Evolutionary conservation across 139 green algal species (phyloP).

Genomic region (Pleodorina starrii): DNA sequence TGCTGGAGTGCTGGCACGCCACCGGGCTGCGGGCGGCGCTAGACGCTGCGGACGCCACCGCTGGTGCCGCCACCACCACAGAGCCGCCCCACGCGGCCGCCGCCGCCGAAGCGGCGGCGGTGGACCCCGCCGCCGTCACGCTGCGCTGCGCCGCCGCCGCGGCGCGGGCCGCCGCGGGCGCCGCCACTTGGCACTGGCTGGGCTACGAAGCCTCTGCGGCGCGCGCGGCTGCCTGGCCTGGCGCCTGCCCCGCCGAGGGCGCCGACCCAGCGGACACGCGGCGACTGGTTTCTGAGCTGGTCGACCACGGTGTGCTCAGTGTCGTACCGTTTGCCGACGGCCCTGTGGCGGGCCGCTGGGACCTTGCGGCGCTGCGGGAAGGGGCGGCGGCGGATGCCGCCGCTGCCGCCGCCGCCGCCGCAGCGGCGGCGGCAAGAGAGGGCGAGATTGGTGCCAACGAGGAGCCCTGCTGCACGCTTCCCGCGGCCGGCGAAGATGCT

Average conservation of each 20-base stretch:
- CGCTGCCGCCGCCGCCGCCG: background rate
- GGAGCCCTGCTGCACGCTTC: too few relatives aligned
- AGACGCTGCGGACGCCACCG: too few relatives aligned
- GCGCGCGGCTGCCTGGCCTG: conserved; percentile 45
- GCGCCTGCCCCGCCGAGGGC: conserved; percentile 17
- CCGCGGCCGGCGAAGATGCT: too few relatives aligned
- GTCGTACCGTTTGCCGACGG: conserved; percentile 23
- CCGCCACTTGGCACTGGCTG: conserved; percentile 39
- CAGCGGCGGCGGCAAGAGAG: background rate
- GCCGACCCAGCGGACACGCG: conserved; percentile 26
- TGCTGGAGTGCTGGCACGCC: conserved; percentile 30
- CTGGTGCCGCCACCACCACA: too few relatives aligned
- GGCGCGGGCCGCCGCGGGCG: conserved; percentile 23
- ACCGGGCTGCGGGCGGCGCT: conserved; percentile 26
- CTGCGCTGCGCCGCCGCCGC: background rate
- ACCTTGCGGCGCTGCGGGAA: background rate
- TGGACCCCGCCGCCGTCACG: too few relatives aligned
- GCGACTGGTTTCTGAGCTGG: conserved; percentile 52
- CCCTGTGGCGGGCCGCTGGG: conserved; percentile 16
- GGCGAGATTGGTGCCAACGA: too few relatives aligned
- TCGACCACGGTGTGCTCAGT: conserved; percentile 43
- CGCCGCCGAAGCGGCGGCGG: too few relatives aligned
- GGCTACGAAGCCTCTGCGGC: conserved; percentile 53
- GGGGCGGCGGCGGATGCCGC: background rate
- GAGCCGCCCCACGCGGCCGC: too few relatives aligned